Evolutionary conservation across 2,329 filamentous ascomycete species (phyloP).

Genomic region (Claviceps capensis): DNA sequence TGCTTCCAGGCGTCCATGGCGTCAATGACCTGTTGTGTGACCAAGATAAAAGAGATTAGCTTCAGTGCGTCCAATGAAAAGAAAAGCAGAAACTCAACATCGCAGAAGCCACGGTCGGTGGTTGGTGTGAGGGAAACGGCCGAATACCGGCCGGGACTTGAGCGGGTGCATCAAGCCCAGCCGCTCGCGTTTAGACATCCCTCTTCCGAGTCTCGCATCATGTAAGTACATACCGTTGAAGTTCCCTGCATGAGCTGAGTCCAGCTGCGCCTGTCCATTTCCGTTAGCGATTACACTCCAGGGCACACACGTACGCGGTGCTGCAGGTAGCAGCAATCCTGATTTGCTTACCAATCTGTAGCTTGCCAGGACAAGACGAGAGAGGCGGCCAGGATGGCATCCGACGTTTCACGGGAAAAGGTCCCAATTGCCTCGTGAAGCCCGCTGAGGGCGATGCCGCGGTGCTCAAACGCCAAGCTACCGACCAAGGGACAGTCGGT

Average conservation of each 20-base stretch:
- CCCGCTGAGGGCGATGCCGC: constrained; percentile 72
- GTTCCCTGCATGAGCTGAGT: constrained; percentile 85
- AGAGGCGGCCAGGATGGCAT: constrained; percentile 83
- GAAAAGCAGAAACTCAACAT: background rate
- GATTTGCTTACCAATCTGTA: constrained; percentile 66
- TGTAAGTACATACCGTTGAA: constrained; percentile 52
- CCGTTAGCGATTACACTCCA: constrained; percentile 10
- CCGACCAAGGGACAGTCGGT: constrained; percentile 75
- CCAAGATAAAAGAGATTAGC: constrained; percentile 1
- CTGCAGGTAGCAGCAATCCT: constrained; percentile 1
- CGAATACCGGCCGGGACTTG: no score
- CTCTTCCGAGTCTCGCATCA: background rate
- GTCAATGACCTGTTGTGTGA: constrained; percentile 55
- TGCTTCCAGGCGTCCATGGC: constrained; percentile 88
- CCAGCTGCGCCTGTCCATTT: constrained; percentile 65
- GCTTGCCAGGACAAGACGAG: constrained; percentile 92
- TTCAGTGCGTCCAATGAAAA: background rate
- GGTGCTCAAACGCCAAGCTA: constrained; percentile 81
- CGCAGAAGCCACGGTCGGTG: background rate
- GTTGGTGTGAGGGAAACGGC: no score
- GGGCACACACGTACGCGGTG: background rate
- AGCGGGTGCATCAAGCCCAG: background rate
- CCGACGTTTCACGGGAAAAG: constrained; percentile 77
- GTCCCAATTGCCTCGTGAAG: constrained; percentile 74
- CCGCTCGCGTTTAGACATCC: background rate